phyloP scores from a whole-genome alignment of 2,329 filamentous ascomycete species.

The Nemania diffusa region DNA sequence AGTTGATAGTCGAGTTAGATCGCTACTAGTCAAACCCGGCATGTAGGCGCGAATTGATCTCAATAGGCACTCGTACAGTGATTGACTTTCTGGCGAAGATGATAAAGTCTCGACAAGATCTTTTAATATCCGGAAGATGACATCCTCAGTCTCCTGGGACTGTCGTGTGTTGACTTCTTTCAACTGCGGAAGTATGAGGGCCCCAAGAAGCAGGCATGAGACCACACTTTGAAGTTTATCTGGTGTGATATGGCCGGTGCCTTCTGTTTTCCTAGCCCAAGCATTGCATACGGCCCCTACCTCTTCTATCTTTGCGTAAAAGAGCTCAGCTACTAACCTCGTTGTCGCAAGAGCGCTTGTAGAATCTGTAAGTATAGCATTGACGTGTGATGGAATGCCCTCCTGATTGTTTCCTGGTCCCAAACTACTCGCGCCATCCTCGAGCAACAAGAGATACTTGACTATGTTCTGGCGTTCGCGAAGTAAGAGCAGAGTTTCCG shows the following conservation, averaged over 20 bases:
- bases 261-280: constrained; percentile 60
- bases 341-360: constrained; percentile 57
- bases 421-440: constrained; percentile 44
- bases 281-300: constrained; percentile 58
- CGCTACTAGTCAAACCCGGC: constrained; percentile 55
- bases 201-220: constrained; percentile 58
- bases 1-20: constrained; percentile 53
- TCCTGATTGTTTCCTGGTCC: constrained; percentile 16
- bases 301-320: constrained; percentile 64
- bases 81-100: constrained; percentile 57
- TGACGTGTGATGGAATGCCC: constrained; percentile 18
- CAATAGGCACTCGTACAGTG: constrained; percentile 60
- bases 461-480: constrained; percentile 57
- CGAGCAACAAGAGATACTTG: constrained; percentile 66
- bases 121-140: constrained; percentile 55
- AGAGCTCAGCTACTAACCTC: constrained; percentile 64
- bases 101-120: constrained; percentile 55
- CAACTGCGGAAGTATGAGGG: constrained; percentile 60
- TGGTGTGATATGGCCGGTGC: constrained; percentile 60
- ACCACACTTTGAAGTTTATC: constrained; percentile 65
- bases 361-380: constrained; percentile 48
- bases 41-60: constrained; percentile 58
- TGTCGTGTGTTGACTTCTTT: constrained; percentile 59
- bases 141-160: constrained; percentile 60
- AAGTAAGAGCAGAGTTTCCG: constrained; percentile 60